Base-by-base conservation (phyloP, 2,329 filamentous ascomycete genomes). In the Coccinonectria pachysandricola region DNA sequence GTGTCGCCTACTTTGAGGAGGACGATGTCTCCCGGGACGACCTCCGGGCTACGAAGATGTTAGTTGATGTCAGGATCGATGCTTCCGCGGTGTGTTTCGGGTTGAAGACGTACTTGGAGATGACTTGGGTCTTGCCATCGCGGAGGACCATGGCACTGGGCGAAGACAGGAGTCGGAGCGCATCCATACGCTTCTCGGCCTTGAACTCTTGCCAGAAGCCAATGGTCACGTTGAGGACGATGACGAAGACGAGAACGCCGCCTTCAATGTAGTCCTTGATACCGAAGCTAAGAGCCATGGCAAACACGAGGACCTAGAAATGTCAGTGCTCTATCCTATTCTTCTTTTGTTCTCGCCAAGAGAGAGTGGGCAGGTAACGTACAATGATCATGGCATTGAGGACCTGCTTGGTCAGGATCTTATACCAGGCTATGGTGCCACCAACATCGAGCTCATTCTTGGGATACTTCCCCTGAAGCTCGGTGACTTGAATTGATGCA, bases 321-420 rank as follows among this genome's bases (percentile, higher is more conserved):
- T 17, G 3, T 3, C 10, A n/a, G 13, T 15, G 21, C 19, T 16
- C 34, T 28, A 28, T 27, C 18, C 26, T 27, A 15, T 8, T 11
- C 8, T 16, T 27, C 20, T 8, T 15, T n/a, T 4, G 6, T 4
- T 13, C 11, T 23, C 25, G 21, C 7, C 18, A 15, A 15, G 9
- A n/a, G 6, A 10, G 8, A 10, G 13, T 12, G 7, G 13, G 27
- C 12, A n/a, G 18, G 4, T 14, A 6, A 58, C 68, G 39, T 55
- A 73, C 71, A 43, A 85, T 54, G 30, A 80, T 79, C 80, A 85
- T 84, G 31, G 80, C 79, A 61, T 86, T 86, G 48, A 75, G 71
- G 12, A 84, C 53, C 50, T 86, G 80, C 42, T 78, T 76, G 31
- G 79, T 58, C 23, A 86, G 57, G 21, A 86, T 82, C 42, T 77